Evolutionary conservation across 2,329 filamentous ascomycete species (phyloP), one percentile per base, ranked within the genome.

Genomic region (Penicillium sp.): DNA sequence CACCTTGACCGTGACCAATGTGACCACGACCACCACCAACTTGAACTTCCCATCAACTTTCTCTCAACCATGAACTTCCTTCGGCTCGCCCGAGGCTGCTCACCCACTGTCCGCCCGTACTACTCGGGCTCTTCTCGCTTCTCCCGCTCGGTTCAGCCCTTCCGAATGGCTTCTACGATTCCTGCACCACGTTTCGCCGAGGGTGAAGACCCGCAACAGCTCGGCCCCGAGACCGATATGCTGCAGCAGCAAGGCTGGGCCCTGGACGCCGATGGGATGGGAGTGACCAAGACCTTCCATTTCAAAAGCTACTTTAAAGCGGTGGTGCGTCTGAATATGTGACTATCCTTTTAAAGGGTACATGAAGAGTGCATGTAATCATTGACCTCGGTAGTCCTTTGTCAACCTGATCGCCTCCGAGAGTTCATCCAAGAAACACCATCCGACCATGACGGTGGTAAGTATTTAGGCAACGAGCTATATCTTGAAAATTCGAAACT

Each of bases 231-330:
- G 9, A 56, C 70, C 34, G 50, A 67, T 33, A 47, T 56, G 8
- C 54, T 75, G 37, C 59, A 66, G 31, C 54, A 62, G 31, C 59
- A 67, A 18, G 69, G 68, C 33, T 75, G 73, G 73, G 57, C 48
- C 6, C 54, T 74, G 47, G 72, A 74, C 50, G 60, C 62, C 18
- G 68, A 71, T 5, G 64, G 66, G 5, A 67, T 64, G 62, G 72
- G 71, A 1, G 48, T 75, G 7, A 62, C 60, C 18, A 75, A 75
- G 60, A 75, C 71, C 11, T 75, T 68, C 56, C 66, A 71, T 62
- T 75, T 75, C 51, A 69, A 68, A 49, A 69, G 66, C 3, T 75
- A 75, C 55, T 73, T 73, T 28, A 75, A 74, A 56, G 70, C 69
- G 3, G 63, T 73, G 56, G 72, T 75, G 52, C 45, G 70, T 65